phyloP scores from a whole-genome alignment of 345 rosid species.

The Cardamine resedifolia region DNA sequence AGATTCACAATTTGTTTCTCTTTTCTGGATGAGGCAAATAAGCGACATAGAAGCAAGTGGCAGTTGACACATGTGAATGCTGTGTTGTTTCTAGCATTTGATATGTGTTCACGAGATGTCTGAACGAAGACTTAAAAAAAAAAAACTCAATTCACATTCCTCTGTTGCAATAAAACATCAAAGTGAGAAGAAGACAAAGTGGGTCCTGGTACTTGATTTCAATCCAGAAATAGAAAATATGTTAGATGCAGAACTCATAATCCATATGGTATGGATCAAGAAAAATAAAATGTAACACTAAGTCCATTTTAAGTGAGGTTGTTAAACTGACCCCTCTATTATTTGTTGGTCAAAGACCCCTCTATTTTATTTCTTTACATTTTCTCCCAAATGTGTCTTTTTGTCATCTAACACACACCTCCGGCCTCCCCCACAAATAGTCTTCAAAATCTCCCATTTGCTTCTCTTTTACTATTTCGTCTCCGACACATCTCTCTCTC shows the following conservation, averaged over 20 bases:
- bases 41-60: not conserved
- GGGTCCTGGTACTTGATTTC: slow-evolving; percentile 17
- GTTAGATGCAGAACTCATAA: slow-evolving; percentile 6
- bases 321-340: slow-evolving; percentile 26
- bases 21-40: not conserved
- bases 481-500: slow-evolving; percentile 25
- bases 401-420: too few species aligned
- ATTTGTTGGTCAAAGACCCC: too few species aligned
- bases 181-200: slow-evolving; percentile 31
- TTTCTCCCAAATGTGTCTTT: slow-evolving; percentile 2
- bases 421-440: slow-evolving; percentile 51
- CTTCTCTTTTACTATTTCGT: slow-evolving; percentile 20
- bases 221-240: not conserved
- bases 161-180: slow-evolving; percentile 20
- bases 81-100: slow-evolving; percentile 15
- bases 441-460: slow-evolving; percentile 31
- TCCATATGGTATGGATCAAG: too few species aligned
- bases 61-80: slow-evolving; percentile 18
- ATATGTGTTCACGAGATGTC: slow-evolving; percentile 22
- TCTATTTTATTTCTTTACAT: slow-evolving; percentile 12
- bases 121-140: not conserved
- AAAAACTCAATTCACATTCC: slow-evolving; percentile 16
- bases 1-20: not conserved
- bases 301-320: slow-evolving; percentile 19
- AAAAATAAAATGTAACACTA: too few species aligned